Percentiles rank a stretch among this genome's conserved stretches.
Conservation (phyloP, 495 filamentous ascomycete genomes). For the Annulohypoxylon nitens region DNA sequence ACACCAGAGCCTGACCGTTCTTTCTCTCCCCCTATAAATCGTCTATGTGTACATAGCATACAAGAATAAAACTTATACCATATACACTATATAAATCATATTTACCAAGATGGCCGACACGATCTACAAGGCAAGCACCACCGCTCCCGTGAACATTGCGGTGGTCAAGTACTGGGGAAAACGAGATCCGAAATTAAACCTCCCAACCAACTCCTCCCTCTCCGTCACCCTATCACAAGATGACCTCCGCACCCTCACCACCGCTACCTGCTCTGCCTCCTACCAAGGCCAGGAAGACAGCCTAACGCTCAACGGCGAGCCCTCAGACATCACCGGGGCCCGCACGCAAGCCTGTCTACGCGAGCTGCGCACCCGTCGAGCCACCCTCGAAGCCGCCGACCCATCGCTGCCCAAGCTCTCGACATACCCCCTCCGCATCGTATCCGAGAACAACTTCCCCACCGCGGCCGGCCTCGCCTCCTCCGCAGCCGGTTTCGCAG, state of each 20-base stretch:
- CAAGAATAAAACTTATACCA: neutral
- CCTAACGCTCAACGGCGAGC: conserved; percentile 84
- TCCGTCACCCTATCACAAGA: conserved; percentile 94
- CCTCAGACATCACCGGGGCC: conserved; percentile 85
- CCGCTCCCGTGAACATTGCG: conserved; percentile 98
- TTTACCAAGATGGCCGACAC: conserved; percentile 60
- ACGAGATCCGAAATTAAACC: conserved; percentile 89
- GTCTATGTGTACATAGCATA: neutral
- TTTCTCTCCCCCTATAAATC: conserved; percentile 1
- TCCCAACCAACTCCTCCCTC: conserved; percentile 97
- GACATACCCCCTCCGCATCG: conserved; percentile 78
- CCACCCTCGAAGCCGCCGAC: conserved; percentile 77
- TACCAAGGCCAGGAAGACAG: conserved; percentile 76
- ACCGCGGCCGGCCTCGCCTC: conserved; percentile 96
- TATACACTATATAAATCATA: neutral
- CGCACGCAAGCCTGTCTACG: conserved; percentile 92
- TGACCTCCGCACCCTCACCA: conserved; percentile 95
- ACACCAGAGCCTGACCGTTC: conserved; percentile 21
- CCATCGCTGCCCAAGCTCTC: conserved; percentile 82
- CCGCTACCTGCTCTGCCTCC: conserved; percentile 85
- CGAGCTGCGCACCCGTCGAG: conserved; percentile 81
- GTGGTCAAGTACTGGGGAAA: conserved; percentile 99
- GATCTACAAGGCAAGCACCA: conserved; percentile 92
- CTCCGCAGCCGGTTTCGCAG: conserved; percentile 94
- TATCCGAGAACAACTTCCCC: conserved; percentile 98